Evolutionary conservation across 306 rosid genomes (phyloP).

Genomic region (Fagus sylvatica): DNA sequence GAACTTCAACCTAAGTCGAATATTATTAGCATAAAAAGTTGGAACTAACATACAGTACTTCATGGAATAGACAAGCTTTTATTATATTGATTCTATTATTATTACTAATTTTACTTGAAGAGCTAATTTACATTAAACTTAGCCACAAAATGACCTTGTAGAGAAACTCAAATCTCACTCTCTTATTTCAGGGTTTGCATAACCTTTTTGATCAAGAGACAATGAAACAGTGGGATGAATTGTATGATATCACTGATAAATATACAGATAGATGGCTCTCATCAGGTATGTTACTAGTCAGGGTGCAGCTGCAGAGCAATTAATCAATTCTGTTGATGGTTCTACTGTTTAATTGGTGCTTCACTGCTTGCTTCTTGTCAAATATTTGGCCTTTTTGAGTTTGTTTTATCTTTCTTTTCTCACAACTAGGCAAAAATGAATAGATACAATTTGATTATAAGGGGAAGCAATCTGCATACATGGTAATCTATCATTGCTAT

Average conservation of each 20-base stretch:
- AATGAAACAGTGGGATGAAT: conserved; percentile 61
- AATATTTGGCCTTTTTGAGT: neutral
- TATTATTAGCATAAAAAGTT: neutral
- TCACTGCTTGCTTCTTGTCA: neutral
- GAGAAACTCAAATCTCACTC: conserved; percentile 21
- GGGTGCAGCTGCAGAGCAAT: neutral
- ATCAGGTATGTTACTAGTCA: conserved; percentile 51
- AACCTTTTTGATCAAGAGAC: conserved; percentile 57
- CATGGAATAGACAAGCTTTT: neutral
- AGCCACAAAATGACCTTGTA: conserved; percentile 12
- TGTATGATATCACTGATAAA: conserved; percentile 75
- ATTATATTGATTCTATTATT: neutral
- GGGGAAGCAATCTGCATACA: conserved; percentile 8
- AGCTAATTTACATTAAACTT: conserved; percentile 14
- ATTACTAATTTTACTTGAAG: neutral
- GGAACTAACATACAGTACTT: neutral
- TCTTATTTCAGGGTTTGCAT: conserved; percentile 65
- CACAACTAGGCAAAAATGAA: neutral
- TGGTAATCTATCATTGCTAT: neutral
- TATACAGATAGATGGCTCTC: conserved; percentile 93
- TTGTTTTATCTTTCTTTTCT: neutral
- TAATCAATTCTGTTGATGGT: neutral
- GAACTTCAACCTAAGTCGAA: neutral
- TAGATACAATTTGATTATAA: neutral
- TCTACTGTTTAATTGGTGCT: neutral